A percentile compares a stretch with the other conserved stretches of the same genome.
Conservation (phyloP, 805 yeast species). For the Yarrowia keelungensis region DNA sequence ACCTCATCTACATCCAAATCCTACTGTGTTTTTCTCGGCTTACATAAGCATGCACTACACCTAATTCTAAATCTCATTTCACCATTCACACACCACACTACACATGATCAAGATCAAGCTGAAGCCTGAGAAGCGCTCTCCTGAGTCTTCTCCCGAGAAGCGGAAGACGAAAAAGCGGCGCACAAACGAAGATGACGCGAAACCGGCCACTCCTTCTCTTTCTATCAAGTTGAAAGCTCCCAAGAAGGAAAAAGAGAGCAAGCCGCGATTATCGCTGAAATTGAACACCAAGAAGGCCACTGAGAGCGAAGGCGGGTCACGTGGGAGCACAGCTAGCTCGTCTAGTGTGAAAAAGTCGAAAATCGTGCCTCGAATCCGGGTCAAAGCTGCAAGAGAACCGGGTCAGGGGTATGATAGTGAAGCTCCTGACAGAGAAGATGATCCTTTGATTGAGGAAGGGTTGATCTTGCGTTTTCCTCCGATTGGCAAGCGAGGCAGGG, state of each 20-base stretch:
- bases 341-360: conserved; percentile 10
- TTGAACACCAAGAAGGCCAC: background rate
- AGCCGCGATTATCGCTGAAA: conserved; percentile 15
- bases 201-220: conserved; percentile 9
- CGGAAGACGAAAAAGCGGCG: conserved; percentile 15
- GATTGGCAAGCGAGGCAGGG: conserved; percentile 46
- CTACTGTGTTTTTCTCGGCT: no score
- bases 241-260: conserved; percentile 18
- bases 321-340: background rate
- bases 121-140: conserved; percentile 25
- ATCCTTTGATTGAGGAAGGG: conserved; percentile 90
- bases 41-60: background rate
- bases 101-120: conserved; percentile 32
- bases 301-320: background rate
- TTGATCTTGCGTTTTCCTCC: conserved; percentile 73
- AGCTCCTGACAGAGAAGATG: conserved; percentile 94
- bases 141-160: conserved; percentile 8
- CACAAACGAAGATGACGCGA: conserved; percentile 2
- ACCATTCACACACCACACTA: background rate
- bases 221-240: conserved; percentile 25
- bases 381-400: conserved; percentile 71
- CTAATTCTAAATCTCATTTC: background rate
- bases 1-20: no score
- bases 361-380: conserved; percentile 56
- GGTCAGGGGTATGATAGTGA: conserved; percentile 98